Base-by-base conservation (phyloP, 1,284 basidiomycete genomes). In the Xerocomus amazonicus region DNA sequence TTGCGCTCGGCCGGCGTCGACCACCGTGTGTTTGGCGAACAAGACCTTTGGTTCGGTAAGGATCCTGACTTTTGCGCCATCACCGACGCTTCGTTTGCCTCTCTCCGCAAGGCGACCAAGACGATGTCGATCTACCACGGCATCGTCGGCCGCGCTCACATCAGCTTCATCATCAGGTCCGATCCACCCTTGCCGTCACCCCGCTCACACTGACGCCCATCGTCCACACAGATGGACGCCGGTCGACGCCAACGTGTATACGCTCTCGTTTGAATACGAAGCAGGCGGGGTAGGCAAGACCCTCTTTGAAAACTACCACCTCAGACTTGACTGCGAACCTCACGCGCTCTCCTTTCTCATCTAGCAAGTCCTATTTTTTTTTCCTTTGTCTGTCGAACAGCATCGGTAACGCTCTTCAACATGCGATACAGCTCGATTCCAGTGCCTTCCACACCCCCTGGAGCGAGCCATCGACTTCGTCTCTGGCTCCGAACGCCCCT, bases 51-150 rank as follows among this genome's bases (percentile, higher is more conserved):
- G 79, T 63, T 83, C 8, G 80, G 77, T 10, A 77, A 70, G 58
- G 79, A 84, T 56, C 78, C 78, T 4, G 78, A 84, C 57, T 83
- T 84, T 59, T 62, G 68, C 37, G 67, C 74, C 1, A 74, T 84
- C 36, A 64, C 68, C n/a, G 73, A 80, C 46, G 79, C 77, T 10
- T 75, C 76, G 2, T 78, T 79, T 57, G 76, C 79, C 35, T 60
- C 72, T 33, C 60, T 78, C 48, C 75, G 71, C 52, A 70, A 55
- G 34, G 63, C 68, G 19, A 69, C 71, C 14, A 55, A 69, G 12
- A 72, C 73, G 47, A 64, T 70, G 56, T 72, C 77, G 50, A 56
- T 78, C 32, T 83, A 84, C 57, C 72, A 77, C 53, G 74, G 69
- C 4, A 65, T 70, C 43, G 70, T 82, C 27, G 81, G 81, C 28